These are phyloP conservation scores for Ceratonia siliqua DNA, from an alignment of 306 rosid genomes.

Conservation along the genomic window DNA sequence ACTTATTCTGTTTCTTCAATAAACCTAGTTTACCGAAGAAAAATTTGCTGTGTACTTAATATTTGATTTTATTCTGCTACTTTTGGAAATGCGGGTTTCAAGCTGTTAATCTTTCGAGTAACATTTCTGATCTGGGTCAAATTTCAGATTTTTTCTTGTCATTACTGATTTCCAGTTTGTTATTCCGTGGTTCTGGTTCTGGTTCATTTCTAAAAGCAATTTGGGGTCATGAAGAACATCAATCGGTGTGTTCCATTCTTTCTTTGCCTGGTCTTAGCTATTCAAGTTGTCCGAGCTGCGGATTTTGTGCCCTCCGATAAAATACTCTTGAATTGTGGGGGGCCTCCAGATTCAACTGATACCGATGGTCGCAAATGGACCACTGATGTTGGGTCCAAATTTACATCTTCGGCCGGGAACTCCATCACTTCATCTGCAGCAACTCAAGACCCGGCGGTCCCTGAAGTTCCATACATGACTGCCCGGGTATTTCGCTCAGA, in stretches of 20 bases:
- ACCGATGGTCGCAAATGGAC: constrained; percentile 64
- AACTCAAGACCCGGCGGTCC: constrained; percentile 72
- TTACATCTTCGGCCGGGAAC: constrained; percentile 35
- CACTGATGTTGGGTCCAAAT: constrained; percentile 67
- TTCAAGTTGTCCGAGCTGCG: constrained; percentile 43
- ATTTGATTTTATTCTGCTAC: neutral
- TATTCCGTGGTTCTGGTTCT: neutral
- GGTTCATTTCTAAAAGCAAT: neutral
- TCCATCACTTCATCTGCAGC: constrained; percentile 51
- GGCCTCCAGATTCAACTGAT: constrained; percentile 53
- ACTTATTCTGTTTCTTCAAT: neutral
- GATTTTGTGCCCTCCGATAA: constrained; percentile 67
- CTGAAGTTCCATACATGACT: constrained; percentile 66
- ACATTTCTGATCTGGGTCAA: constrained; percentile 33
- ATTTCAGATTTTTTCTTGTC: neutral
- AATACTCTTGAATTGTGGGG: constrained; percentile 76
- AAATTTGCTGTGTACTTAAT: neutral
- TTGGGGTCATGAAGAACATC: constrained; percentile 42
- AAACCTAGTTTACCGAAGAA: constrained; percentile 5
- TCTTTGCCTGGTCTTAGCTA: constrained; percentile 40
- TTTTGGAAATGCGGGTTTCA: neutral
- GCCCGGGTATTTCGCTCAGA: constrained; percentile 59
- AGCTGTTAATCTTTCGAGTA: constrained; percentile 22
- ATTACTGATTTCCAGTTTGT: too few relatives aligned
- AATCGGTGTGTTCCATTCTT: constrained; percentile 31